Evolutionary conservation across 208 protist genomes (phyloP), one percentile per base, ranked within the genome.

Genomic region (Vickermania spadyakhi): DNA sequence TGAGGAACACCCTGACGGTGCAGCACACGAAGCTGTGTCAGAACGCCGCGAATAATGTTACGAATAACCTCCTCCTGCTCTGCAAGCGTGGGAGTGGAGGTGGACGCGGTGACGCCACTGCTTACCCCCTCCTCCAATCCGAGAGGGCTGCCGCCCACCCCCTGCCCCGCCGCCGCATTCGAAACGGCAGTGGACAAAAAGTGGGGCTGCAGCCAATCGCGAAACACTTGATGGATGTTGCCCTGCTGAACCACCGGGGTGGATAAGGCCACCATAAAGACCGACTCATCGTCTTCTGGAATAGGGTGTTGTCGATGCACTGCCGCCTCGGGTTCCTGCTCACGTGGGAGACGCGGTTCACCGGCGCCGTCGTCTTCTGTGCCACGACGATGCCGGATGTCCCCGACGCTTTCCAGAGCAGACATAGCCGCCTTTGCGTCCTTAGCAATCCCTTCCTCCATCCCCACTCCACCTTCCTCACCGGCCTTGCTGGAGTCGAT

Each of bases 11-110:
- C 84, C 18, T 60, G 36, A 1, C 54, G 58, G 54, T 92, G 84
- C 52, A 92, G 70, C 1, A 62, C 59, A 1, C 57, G 58, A 52
- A 92, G 64, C 22, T 76, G 80, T 50, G 70, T 52, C 23, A 92
- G 72, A 27, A 89, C 79, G 25, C 56, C 45, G 55, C 60, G 66
- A 7, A 92, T 70, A 30, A 88, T 77, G 58, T 82, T 81, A 21
- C 84, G 81, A 30, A 92, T 75, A 14, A 81, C 76, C 0, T 66
- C 67, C 66, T 92, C 84, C 49, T 72, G 64, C 59, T 82, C 61
- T 23, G 73, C 65, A 27, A 66, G 59, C 27, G 81, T 75, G 0
- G 36, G 36, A n/a, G 36, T 18, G 11, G 11, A 7, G 7, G 36
- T 7, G 36, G 36, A 45, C 18, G 36, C 11, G 36, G 81, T 70